Evolutionary conservation across 176 grass and related monocot genomes (phyloP).

Genomic region (sorghum (Sorghum bicolor)): Sorghum_bicolor_NCBIv3 NC_012870.2:73019501-73020000

Average conservation of each 20-base stretch:
- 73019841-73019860: not conserved
- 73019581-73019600: not conserved
- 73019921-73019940: not conserved
- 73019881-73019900: not conserved
- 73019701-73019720: constrained; percentile 56
- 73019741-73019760: constrained; percentile 2
- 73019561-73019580: not conserved
- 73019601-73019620: constrained; percentile 45
- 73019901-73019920: not conserved
- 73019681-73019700: constrained; percentile 75
- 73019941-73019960: not conserved
- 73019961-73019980: not conserved
- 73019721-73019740: not conserved
- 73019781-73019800: not conserved
- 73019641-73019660: constrained; percentile 51
- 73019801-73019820: not conserved
- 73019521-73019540: not conserved
- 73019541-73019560: not conserved
- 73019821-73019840: not conserved
- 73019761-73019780: not conserved
- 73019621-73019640: constrained; percentile 50
- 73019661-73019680: constrained; percentile 72
- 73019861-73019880: not conserved
- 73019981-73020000: not conserved
- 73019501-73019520: constrained; percentile 10